Base-by-base conservation (phyloP, 2,329 filamentous ascomycete genomes). In the Ophiocordyceps robertsii region DNA sequence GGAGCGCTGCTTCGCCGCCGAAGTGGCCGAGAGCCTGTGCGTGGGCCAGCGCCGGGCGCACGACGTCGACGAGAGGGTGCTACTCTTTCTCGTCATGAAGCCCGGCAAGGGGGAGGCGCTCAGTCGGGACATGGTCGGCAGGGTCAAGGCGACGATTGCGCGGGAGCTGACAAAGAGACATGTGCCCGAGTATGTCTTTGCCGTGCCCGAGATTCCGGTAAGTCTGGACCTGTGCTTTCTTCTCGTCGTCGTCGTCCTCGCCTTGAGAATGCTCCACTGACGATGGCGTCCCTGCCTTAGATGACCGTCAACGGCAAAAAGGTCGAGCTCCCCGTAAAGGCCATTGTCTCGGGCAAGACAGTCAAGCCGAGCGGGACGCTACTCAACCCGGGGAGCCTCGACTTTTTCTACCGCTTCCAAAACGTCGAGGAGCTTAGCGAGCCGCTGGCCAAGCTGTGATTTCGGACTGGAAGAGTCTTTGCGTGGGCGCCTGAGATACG, bases 221-320 rank as follows among this genome's bases (percentile, higher is more conserved):
- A 64, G 80, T 70, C 24, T 36, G 12, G 21, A 10, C 19, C 14
- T 16, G 24, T 14, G 4, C 11, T 38, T 21, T 3, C 39, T 4
- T 24, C 13, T 24, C 9, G 17, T 37, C 36, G n/a, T 31, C 24
- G 16, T 30, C 29, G 10, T 13, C n/a, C n/a, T n/a, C 27, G 17
- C 17, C 36, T 12, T 37, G 36, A 19, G 19, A 19, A 19, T 11
- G 17, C 1, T 16, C 24, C 13, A 16, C 10, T 17, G 17, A 9
- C 2, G 19, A n/a, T 60, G 30, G 57, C 38, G 8, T 33, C 7
- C 11, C 17, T 14, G 27, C 32, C 2, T 12, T 14, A 35, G 39
- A 84, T 80, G 0, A 92, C 85, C 0, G 78, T 92, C 47, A 92
- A 90, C 56, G 62, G 85, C 40, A 92, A 92, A 59, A 92, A 92